A percentile compares a stretch with the other conserved stretches of the same genome.
Evolutionary conservation across 805 yeast species (phyloP).

Genomic region (Maudiozyma turicensis): DNA sequence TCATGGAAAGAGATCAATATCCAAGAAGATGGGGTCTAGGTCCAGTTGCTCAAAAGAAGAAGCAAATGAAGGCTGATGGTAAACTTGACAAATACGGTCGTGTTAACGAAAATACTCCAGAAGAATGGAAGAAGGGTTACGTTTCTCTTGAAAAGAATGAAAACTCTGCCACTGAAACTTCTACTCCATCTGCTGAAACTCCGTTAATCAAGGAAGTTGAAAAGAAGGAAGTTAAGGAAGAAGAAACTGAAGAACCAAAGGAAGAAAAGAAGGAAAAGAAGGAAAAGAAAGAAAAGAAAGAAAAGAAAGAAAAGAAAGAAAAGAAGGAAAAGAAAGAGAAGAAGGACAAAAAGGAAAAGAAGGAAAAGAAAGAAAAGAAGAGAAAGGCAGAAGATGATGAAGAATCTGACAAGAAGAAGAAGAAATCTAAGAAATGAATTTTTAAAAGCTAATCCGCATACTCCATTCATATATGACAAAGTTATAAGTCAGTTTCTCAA

Average conservation of each 20-base stretch:
- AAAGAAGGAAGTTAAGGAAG: constrained; percentile 43
- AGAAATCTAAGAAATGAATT: constrained; percentile 35
- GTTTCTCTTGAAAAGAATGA: constrained; percentile 52
- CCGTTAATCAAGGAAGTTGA: constrained; percentile 34
- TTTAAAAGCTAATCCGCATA: not conserved
- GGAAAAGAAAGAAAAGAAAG: constrained; percentile 42
- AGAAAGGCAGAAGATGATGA: constrained; percentile 26
- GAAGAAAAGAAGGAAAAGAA: constrained; percentile 41
- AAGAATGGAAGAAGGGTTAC: constrained; percentile 79
- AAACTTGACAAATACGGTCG: constrained; percentile 95
- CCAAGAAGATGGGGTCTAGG: constrained; percentile 99
- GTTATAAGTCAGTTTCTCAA: not conserved
- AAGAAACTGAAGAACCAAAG: constrained; percentile 42
- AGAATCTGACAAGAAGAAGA: constrained; percentile 29
- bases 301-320: constrained; percentile 45
- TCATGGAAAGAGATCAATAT: constrained; percentile 98
- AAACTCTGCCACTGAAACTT: constrained; percentile 5
- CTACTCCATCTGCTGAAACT: constrained; percentile 22
- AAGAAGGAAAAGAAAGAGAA: constrained; percentile 32
- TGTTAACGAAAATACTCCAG: constrained; percentile 88
- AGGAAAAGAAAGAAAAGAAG: constrained; percentile 33
- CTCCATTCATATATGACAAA: not conserved
- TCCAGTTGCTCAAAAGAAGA: constrained; percentile 97
- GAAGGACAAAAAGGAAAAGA: too few relatives aligned
- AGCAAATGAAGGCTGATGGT: constrained; percentile 94